Conservation (phyloP, 371 early-diverging fungal species). For the Fennellomyces sp. region DNA sequence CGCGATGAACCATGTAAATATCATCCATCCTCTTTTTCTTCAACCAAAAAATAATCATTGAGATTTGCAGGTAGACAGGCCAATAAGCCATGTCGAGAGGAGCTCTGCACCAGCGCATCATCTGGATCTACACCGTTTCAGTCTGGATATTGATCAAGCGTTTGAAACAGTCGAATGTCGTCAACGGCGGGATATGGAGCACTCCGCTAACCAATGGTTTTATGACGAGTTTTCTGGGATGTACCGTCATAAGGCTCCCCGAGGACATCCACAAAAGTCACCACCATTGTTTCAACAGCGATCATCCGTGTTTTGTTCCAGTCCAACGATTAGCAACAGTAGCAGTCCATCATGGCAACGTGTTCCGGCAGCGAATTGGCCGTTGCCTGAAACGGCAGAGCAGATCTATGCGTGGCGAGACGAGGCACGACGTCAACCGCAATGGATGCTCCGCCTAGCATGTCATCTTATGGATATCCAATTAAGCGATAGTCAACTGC, state of each 20-base stretch:
- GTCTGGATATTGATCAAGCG: background rate
- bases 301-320: too few species aligned
- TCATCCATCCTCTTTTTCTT: background rate
- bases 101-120: conserved; percentile 1
- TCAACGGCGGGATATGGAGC: background rate
- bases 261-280: background rate
- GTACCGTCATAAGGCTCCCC: conserved; percentile 29
- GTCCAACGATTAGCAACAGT: too few species aligned
- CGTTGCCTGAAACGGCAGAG: conserved; percentile 23
- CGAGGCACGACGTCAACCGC: conserved; percentile 11
- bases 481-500: conserved; percentile 9
- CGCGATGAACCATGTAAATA: conserved; percentile 1
- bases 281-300: background rate
- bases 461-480: background rate
- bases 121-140: conserved; percentile 3
- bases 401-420: conserved; percentile 24
- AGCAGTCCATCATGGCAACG: background rate
- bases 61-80: background rate
- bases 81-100: background rate
- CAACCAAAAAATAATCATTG: background rate
- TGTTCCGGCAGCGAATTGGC: conserved; percentile 14
- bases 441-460: conserved; percentile 11
- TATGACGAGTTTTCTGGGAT: conserved; percentile 41
- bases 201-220: conserved; percentile 29
- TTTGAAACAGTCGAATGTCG: conserved; percentile 2